Percentiles rank a stretch among this genome's conserved stretches.
phyloP scores from a whole-genome alignment of 1,284 basidiomycete species.

The Sporisorium iseilematis-ciliati region DNA sequence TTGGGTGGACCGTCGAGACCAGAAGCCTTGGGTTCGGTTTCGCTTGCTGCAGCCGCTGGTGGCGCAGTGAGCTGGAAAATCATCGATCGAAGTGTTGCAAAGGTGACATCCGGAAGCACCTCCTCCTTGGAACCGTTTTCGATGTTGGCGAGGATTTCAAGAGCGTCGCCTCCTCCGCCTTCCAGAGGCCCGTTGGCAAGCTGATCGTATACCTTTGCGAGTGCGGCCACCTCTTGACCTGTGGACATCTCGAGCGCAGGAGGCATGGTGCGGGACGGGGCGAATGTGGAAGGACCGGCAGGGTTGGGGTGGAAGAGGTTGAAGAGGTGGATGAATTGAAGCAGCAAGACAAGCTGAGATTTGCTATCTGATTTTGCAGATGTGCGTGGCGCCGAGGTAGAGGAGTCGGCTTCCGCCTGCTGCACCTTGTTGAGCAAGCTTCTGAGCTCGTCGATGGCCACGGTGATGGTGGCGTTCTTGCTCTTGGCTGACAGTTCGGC shows the following conservation, averaged over 20 bases:
- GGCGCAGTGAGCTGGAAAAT: conserved; percentile 48
- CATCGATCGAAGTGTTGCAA: conserved; percentile 38
- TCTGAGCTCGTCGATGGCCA: conserved; percentile 37
- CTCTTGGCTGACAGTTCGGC: conserved; percentile 13
- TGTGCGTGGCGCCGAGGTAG: conserved; percentile 6
- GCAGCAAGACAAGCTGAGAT: conserved; percentile 34
- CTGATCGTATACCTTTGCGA: conserved; percentile 45
- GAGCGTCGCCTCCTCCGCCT: conserved; percentile 44
- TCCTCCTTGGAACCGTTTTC: conserved; percentile 31
- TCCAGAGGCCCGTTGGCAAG: conserved; percentile 50
- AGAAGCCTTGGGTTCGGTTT: conserved; percentile 1
- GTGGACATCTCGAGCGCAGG: conserved; percentile 43
- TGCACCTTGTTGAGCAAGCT: conserved; percentile 31
- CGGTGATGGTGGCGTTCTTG: conserved; percentile 37
- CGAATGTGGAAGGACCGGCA: conserved; percentile 28
- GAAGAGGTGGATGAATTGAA: conserved; percentile 57
- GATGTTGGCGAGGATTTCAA: conserved; percentile 41
- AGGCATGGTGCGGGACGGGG: conserved; percentile 31
- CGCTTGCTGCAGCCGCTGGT: conserved; percentile 17
- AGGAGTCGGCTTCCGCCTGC: conserved; percentile 15
- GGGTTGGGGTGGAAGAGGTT: conserved; percentile 47
- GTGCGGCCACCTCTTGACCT: conserved; percentile 42
- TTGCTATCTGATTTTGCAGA: conserved; percentile 21
- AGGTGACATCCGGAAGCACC: conserved; percentile 42
- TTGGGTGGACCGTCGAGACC: conserved; percentile 29